A percentile compares a stretch with the other conserved stretches of the same genome.
phyloP scores from a whole-genome alignment of 2,329 filamentous ascomycete genomes.

The Onygenales sp. region DNA sequence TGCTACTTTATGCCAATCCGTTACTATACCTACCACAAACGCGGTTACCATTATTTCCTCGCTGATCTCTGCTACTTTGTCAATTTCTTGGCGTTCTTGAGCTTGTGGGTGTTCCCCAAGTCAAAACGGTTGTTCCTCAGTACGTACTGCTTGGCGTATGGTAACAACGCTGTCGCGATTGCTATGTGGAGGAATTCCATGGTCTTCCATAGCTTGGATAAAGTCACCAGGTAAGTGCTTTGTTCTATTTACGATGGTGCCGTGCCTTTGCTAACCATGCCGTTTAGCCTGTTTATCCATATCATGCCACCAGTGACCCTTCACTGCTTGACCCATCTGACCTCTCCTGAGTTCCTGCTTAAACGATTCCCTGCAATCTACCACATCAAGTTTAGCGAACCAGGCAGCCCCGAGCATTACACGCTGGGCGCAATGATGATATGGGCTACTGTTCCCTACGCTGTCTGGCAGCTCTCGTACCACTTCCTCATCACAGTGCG shows the following conservation, averaged over 20 bases:
- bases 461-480: conserved; percentile 84
- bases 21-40: conserved; percentile 80
- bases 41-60: conserved; percentile 93
- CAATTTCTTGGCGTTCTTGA: conserved; percentile 73
- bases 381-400: conserved; percentile 59
- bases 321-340: conserved; percentile 82
- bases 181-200: conserved; percentile 99
- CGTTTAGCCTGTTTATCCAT: conserved; percentile 78
- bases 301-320: conserved; percentile 96
- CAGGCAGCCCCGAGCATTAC: conserved; percentile 71
- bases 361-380: conserved; percentile 75
- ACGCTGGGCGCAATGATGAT: conserved; percentile 74
- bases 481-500: conserved; percentile 94
- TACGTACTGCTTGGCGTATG: conserved; percentile 84
- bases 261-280: conserved; percentile 4
- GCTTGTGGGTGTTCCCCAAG: conserved; percentile 80
- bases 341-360: conserved; percentile 55
- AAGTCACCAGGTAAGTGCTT: conserved; percentile 66
- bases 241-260: conserved; percentile 9
- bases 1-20: conserved; percentile 96
- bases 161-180: conserved; percentile 95
- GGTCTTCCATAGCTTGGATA: conserved; percentile 97
- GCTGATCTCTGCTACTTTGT: conserved; percentile 98
- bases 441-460: conserved; percentile 90
- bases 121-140: conserved; percentile 89